Evolutionary conservation across 2,329 filamentous ascomycete species (phyloP).

Genomic region (Aureobasidium leucospermi): DNA sequence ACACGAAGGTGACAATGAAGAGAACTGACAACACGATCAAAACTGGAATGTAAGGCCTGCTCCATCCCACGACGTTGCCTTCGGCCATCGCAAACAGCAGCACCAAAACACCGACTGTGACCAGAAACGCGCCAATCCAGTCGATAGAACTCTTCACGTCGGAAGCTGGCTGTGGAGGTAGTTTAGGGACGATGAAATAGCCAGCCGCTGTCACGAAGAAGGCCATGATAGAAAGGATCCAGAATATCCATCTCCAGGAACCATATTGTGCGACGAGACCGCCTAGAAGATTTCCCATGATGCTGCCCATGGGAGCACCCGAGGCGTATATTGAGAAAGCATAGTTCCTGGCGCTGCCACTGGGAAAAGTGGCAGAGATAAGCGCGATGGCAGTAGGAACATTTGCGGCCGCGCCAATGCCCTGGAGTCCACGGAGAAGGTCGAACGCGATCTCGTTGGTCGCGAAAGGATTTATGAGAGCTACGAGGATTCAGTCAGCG

Average conservation of each 20-base stretch:
- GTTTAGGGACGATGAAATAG: constrained; percentile 52
- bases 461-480: constrained; percentile 56
- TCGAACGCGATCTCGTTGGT: constrained; percentile 62
- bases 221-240: constrained; percentile 54
- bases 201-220: constrained; percentile 50
- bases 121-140: constrained; percentile 58
- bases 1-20: constrained; percentile 49
- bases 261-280: constrained; percentile 57
- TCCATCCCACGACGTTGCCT: constrained; percentile 63
- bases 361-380: constrained; percentile 58
- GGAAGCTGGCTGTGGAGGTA: constrained; percentile 25
- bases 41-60: constrained; percentile 53
- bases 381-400: constrained; percentile 66
- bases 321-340: constrained; percentile 59
- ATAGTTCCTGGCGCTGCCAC: constrained; percentile 62
- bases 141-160: constrained; percentile 47
- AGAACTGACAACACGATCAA: constrained; percentile 53
- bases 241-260: constrained; percentile 62
- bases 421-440: constrained; percentile 59
- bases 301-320: constrained; percentile 56
- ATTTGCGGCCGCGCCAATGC: constrained; percentile 61
- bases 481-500: too few species aligned
- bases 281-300: constrained; percentile 58
- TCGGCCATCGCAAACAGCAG: constrained; percentile 62
- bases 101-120: constrained; percentile 55